Base-by-base conservation (phyloP, 352 stramenopile genomes). In the Thalassiosira livingstoniorum region DNA sequence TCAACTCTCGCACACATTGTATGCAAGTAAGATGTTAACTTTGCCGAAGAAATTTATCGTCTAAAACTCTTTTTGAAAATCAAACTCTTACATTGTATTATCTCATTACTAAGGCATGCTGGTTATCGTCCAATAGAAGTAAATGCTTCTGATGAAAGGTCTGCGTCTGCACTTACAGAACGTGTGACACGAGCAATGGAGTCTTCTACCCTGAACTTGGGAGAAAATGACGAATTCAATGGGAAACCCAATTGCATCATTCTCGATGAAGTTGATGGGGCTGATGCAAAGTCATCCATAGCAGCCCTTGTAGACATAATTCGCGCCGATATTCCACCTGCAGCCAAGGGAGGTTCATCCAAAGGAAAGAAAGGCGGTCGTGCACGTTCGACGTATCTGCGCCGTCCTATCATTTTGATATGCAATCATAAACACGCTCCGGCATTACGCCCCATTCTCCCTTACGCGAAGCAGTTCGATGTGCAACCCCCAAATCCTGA, bases 401-500 rank as follows among this genome's bases (percentile, higher is more conserved):
- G 96, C 4, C 93, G 97, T 0, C 97, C 97, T 5, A 90, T 99
- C 21, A 99, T 99, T 75, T 98, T 98, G 80, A 99, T 99, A 87
- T 99, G 97, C 89, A 99, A 99, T 86, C 96, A 99, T 82, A 95
- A 98, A 79, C 99, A 98, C 86, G 96, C 96, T 13, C 97, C 97
- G 0, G 95, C 97, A 34, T 85, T 99, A 42, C 92, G 97, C 10
- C 95, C 96, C n/a, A 91, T 99, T 53, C 95, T 97, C 32, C 96
- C 97, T 29, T 92, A 97, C 18, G 94, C 96, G 27, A 96, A 96
- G 72, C 96, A 98, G 42, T 99, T 99, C 54, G 93, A 97, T 73
- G 94, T 99, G 15, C 85, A 92, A 27, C 92, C 96, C 5, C 95
- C 96, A 51, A 89, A 92, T 15, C 89, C 96, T 65, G 61, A 80